Conservation (phyloP, 2,329 filamentous ascomycete species). For the Diaporthe citri region DNA sequence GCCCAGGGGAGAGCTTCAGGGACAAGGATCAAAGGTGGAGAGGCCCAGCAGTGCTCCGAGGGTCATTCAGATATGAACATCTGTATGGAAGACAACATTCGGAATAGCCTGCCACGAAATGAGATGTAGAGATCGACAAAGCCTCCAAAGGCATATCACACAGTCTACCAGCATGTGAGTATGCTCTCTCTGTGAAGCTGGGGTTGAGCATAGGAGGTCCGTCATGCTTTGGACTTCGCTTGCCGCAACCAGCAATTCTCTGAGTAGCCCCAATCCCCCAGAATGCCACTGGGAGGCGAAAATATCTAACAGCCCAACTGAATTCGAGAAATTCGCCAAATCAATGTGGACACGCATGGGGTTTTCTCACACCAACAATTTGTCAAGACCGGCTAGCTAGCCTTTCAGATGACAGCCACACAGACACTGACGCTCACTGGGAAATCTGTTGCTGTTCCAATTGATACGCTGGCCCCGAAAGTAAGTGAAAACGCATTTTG, state of each 20-base stretch:
- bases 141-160: not conserved
- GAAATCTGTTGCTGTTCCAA: too few relatives aligned
- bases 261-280: not conserved
- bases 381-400: too few relatives aligned
- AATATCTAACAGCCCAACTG: not conserved
- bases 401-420: not conserved
- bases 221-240: too few relatives aligned
- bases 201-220: not conserved
- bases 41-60: too few relatives aligned
- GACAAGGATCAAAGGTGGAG: not conserved
- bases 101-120: not conserved
- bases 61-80: not conserved
- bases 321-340: not conserved
- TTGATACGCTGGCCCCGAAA: too few relatives aligned
- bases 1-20: not conserved
- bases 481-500: not conserved
- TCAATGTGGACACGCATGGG: not conserved
- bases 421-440: too few relatives aligned
- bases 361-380: not conserved
- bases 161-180: not conserved
- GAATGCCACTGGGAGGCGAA: not conserved
- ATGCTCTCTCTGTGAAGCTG: not conserved
- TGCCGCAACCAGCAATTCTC: not conserved
- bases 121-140: not conserved
- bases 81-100: not conserved